Conservation (phyloP, 805 yeast genomes). For the Candida ortonii region DNA sequence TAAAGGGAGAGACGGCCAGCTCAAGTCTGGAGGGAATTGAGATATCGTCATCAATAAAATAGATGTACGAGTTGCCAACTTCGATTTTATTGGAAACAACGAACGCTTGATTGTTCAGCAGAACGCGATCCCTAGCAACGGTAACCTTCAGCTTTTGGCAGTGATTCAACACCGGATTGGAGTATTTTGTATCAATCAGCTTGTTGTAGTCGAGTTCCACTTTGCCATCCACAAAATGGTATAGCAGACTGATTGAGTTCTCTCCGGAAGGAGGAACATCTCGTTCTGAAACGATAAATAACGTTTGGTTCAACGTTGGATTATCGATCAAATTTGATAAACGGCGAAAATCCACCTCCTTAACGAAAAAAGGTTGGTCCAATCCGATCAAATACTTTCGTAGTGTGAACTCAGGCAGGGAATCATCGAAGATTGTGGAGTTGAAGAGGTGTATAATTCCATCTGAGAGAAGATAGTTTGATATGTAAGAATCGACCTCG, state of each 20-base stretch:
- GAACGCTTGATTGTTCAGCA: slow-evolving; percentile 56
- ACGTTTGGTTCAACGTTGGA: slow-evolving; percentile 48
- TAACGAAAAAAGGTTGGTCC: slow-evolving; percentile 60
- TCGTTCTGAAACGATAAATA: slow-evolving; percentile 49
- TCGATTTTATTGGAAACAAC: slow-evolving; percentile 42
- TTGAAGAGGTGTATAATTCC: slow-evolving; percentile 52
- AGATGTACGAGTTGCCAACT: slow-evolving; percentile 67
- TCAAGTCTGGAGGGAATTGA: slow-evolving; percentile 63
- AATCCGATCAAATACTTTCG: slow-evolving; percentile 59
- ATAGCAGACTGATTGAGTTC: slow-evolving; percentile 41
- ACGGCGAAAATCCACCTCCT: slow-evolving; percentile 64
- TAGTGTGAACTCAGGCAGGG: slow-evolving; percentile 42
- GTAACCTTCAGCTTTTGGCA: slow-evolving; percentile 59
- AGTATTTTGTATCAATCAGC: slow-evolving; percentile 47
- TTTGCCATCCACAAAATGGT: slow-evolving; percentile 58
- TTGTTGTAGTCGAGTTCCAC: slow-evolving; percentile 37
- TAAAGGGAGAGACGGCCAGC: slow-evolving; percentile 60
- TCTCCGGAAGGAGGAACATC: slow-evolving; percentile 32
- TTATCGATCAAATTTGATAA: slow-evolving; percentile 58
- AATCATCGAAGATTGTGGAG: slow-evolving; percentile 23
- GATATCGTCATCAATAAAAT: slow-evolving; percentile 57
- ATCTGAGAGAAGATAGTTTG: slow-evolving; percentile 44
- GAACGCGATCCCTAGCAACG: slow-evolving; percentile 28
- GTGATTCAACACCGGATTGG: slow-evolving; percentile 50
- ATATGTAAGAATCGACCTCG: slow-evolving; percentile 29